Evolutionary conservation across 2,329 filamentous ascomycete genomes (phyloP).

Genomic region (Verticillium zaregamsianum): DNA sequence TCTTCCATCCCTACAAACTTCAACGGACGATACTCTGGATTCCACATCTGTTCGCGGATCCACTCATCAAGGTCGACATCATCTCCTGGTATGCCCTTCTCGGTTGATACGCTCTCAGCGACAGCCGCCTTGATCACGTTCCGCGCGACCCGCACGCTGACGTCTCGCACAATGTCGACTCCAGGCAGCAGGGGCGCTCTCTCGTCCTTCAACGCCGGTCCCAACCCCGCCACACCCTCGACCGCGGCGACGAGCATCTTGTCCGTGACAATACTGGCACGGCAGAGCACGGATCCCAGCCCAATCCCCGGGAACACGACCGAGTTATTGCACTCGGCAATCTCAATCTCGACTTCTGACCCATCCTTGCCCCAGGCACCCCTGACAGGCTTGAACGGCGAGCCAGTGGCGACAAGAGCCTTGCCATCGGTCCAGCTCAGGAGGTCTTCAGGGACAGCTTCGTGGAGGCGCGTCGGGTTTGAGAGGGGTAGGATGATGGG

Average conservation of each 20-base stretch:
- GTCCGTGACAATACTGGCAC: slow-evolving; percentile 64
- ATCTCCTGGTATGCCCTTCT: slow-evolving; percentile 57
- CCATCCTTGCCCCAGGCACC: slow-evolving; percentile 48
- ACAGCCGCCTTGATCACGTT: slow-evolving; percentile 70
- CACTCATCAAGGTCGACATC: slow-evolving; percentile 60
- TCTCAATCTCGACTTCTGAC: slow-evolving; percentile 37
- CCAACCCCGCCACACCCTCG: slow-evolving; percentile 65
- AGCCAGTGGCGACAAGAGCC: slow-evolving; percentile 77
- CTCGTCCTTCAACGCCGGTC: slow-evolving; percentile 62
- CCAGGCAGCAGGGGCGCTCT: slow-evolving; percentile 69
- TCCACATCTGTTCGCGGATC: slow-evolving; percentile 79
- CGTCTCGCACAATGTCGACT: slow-evolving; percentile 67
- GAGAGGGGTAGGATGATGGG: slow-evolving; percentile 81
- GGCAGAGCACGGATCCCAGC: slow-evolving; percentile 69
- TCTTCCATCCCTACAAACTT: slow-evolving; percentile 47
- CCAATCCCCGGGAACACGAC: slow-evolving; percentile 84
- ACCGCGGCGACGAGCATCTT: slow-evolving; percentile 80
- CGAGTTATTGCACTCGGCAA: slow-evolving; percentile 85
- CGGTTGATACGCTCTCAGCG: slow-evolving; percentile 62
- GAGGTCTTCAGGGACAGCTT: slow-evolving; percentile 73
- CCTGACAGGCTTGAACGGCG: slow-evolving; percentile 72
- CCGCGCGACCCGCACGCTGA: slow-evolving; percentile 73
- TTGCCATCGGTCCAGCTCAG: slow-evolving; percentile 74
- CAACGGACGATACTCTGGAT: slow-evolving; percentile 63
- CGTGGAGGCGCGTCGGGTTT: slow-evolving; percentile 80